Evolutionary conservation across 192 early-diverging fungal species (phyloP).

Genomic region (Podila verticillata): DNA sequence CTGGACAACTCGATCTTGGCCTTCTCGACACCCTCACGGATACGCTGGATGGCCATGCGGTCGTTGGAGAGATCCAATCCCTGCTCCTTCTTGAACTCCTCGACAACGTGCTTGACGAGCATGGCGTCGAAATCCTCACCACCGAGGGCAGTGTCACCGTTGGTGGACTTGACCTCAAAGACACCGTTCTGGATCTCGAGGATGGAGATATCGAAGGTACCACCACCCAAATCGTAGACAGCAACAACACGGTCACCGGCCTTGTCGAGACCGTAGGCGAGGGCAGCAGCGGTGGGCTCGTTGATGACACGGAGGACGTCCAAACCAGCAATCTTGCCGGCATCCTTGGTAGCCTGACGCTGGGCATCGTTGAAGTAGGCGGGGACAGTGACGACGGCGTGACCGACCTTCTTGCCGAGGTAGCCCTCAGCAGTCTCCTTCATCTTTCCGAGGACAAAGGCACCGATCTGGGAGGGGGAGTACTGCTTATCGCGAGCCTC

Average conservation of each 20-base stretch:
- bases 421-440: constrained; percentile 91
- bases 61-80: constrained; percentile 84
- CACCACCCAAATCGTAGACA: constrained; percentile 95
- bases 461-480: constrained; percentile 94
- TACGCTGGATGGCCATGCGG: constrained; percentile 94
- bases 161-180: constrained; percentile 98
- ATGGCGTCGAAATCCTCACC: constrained; percentile 77
- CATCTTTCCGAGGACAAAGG: constrained; percentile 94
- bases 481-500: constrained; percentile 92
- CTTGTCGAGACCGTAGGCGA: constrained; percentile 88
- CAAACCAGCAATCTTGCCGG: constrained; percentile 86
- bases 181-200: constrained; percentile 96
- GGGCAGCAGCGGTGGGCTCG: constrained; percentile 90
- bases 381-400: constrained; percentile 95
- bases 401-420: constrained; percentile 81
- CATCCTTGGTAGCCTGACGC: constrained; percentile 93
- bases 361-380: constrained; percentile 98
- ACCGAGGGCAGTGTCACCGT: constrained; percentile 90
- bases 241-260: constrained; percentile 83
- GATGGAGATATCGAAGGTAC: constrained; percentile 96
- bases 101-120: constrained; percentile 81
- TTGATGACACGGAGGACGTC: constrained; percentile 91
- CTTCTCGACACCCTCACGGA: constrained; percentile 96
- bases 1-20: constrained; percentile 97
- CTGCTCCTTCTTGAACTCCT: constrained; percentile 90